Base-by-base conservation (phyloP, 2,329 filamentous ascomycete genomes). In the Aspergillus sp. region DNA sequence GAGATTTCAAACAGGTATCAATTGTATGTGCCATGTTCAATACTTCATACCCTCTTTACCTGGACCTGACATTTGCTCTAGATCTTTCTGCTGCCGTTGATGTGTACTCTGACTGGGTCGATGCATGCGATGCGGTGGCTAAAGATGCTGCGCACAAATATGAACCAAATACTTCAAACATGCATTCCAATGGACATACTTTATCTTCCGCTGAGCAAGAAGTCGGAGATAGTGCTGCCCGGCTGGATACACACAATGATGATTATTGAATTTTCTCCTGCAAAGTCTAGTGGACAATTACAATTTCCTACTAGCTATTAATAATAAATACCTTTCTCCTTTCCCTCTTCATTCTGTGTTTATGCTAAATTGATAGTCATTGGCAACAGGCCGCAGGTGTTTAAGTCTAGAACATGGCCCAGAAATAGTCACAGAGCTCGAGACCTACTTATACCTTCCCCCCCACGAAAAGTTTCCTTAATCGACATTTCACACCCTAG, bases 101-200 rank as follows among this genome's bases (percentile, higher is more conserved):
- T 73, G 94, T 99, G 7, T 99, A 99, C 73, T 91, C 91, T 36
- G 95, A 98, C 76, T 99, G 95, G 95, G 91, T 99, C 64, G 95
- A 99, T 78, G 95, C 95, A n/a, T 90, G 88, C 73, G 89, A 91
- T 71, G 82, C 85, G 6, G 88, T 90, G 53, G 87, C 87, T 16
- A 88, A 90, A 70, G 82, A 87, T 61, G 80, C 82, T 20, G 82
- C 80, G 46, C 71, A 69, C 54, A 71, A 71, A 52, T 73, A 74
- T 50, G 73, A 73, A 55, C 67, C 64, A 36, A 61, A 66, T 58
- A 29, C 55, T 36, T 57, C 58, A 55, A 52, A 61, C 47, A 57
- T 59, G 50, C 63, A 63, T 31, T 57, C 68, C 24, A 63, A 66
- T 36, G 62, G 64, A 6, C 62, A 60, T 31, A 26, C 58, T 32